Percentiles rank a stretch among this genome's conserved stretches.
These are phyloP conservation scores for Penicillium crystallinum DNA, from an alignment of 495 filamentous ascomycete species.

Conservation along the genomic window DNA sequence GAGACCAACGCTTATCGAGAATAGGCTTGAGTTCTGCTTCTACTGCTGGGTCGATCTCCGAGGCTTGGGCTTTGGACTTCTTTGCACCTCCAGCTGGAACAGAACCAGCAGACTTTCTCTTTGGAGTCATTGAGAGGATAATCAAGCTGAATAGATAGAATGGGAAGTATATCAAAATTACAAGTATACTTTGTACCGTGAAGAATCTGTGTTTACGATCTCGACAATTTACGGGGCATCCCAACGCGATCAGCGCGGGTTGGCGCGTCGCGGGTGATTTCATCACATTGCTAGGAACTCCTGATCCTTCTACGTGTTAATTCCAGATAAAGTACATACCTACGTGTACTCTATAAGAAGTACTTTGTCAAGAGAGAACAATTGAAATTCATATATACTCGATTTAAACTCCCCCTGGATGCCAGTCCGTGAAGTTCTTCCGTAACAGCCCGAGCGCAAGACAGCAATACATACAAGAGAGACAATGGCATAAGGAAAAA, in stretches of 20 bases:
- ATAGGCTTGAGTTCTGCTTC: background rate
- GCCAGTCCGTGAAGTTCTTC: slow-evolving; percentile 1
- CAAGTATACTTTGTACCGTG: too few species aligned
- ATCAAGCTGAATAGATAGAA: background rate
- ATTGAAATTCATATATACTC: slow-evolving; percentile 4
- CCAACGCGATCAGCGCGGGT: background rate
- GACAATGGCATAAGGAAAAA: background rate
- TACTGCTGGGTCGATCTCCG: background rate
- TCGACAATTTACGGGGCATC: too few species aligned
- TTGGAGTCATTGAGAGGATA: background rate
- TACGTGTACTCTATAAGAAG: too few species aligned
- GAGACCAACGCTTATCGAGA: background rate
- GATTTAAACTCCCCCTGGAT: slow-evolving; percentile 4
- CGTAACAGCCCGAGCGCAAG: background rate
- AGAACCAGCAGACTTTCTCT: background rate
- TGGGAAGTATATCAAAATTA: background rate
- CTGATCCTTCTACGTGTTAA: too few species aligned
- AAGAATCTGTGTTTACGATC: too few species aligned
- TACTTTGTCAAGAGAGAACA: background rate
- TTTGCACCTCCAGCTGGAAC: background rate
- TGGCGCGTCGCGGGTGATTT: background rate
- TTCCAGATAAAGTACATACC: background rate
- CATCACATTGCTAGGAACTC: too few species aligned
- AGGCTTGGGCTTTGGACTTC: background rate
- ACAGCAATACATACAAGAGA: background rate